Conservation (phyloP, 176 grass and related monocot species). For the Thinopyrum elongatum region DNA sequence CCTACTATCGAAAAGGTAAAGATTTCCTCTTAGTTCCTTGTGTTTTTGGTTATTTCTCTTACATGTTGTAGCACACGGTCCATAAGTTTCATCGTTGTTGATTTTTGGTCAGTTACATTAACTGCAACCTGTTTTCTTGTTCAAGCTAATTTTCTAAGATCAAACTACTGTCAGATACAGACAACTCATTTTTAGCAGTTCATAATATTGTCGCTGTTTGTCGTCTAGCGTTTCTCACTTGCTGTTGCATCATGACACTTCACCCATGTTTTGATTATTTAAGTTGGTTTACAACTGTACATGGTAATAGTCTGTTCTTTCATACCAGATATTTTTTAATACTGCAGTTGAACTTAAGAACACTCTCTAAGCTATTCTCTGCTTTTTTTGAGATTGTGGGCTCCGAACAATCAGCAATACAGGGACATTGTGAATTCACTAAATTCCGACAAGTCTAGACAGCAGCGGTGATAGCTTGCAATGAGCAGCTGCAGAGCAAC, state of each 20-base stretch:
- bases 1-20: slow-evolving; percentile 44
- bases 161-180: neutral
- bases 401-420: slow-evolving; percentile 35
- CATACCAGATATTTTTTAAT: neutral
- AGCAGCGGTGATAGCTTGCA: slow-evolving; percentile 45
- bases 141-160: neutral
- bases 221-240: too few species aligned
- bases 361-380: neutral
- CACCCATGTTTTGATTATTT: neutral
- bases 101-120: neutral
- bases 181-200: neutral
- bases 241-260: too few species aligned
- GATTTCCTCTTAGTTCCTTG: neutral
- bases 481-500: slow-evolving; percentile 67
- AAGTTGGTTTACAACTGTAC: too few species aligned
- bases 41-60: neutral
- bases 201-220: neutral
- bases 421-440: slow-evolving; percentile 22
- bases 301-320: neutral
- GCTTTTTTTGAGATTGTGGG: slow-evolving; percentile 38
- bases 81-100: neutral
- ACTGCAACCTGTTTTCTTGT: neutral
- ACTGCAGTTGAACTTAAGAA: neutral
- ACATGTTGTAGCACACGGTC: neutral
- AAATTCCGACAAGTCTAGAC: slow-evolving; percentile 27